Conservation (phyloP, 2,329 filamentous ascomycete genomes). For the Seiridium cupressi region DNA sequence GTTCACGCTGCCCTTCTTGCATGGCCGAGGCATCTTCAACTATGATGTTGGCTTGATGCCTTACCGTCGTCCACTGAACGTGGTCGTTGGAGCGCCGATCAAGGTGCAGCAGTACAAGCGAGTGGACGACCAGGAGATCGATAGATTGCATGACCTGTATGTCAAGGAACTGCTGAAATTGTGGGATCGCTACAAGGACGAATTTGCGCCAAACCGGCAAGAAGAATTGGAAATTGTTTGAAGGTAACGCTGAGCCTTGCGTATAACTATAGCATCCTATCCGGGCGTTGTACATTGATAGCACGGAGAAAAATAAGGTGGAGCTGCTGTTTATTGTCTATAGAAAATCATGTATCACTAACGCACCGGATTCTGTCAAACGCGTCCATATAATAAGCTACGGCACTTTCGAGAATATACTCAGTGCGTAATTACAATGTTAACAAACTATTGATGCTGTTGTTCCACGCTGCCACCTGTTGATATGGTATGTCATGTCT, state of each 20-base stretch:
- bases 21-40: slow-evolving; percentile 91
- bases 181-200: slow-evolving; percentile 77
- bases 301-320: neutral
- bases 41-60: slow-evolving; percentile 97
- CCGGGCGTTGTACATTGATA: neutral
- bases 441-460: too few species aligned
- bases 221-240: slow-evolving; percentile 65
- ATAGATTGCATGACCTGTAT: slow-evolving; percentile 77
- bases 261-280: too few species aligned
- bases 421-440: too few species aligned
- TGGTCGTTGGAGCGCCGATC: slow-evolving; percentile 85
- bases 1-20: slow-evolving; percentile 88
- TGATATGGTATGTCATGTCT: too few species aligned
- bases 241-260: slow-evolving; percentile 4
- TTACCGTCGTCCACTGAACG: slow-evolving; percentile 81
- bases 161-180: slow-evolving; percentile 70
- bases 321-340: neutral
- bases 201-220: slow-evolving; percentile 62
- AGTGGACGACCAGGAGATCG: slow-evolving; percentile 73
- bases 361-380: too few species aligned
- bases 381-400: too few species aligned
- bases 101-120: slow-evolving; percentile 60
- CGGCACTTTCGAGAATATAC: too few species aligned
- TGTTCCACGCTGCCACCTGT: too few species aligned
- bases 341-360: neutral